Conservation (phyloP, 2,329 filamentous ascomycete genomes). For the Helotiales sp. region DNA sequence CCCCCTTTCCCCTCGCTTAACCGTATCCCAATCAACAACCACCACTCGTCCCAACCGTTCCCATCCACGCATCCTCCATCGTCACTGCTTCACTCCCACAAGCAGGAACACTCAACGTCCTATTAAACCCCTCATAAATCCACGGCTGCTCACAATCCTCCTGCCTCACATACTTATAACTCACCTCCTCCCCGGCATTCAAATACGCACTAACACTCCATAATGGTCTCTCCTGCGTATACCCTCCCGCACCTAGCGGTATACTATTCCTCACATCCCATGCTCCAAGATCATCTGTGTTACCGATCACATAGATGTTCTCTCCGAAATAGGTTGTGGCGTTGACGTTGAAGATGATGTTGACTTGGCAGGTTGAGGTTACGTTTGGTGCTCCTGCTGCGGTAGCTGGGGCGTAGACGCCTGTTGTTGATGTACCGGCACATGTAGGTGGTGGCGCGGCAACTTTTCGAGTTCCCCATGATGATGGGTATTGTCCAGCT, state of each 20-base stretch:
- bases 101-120: conserved; percentile 41
- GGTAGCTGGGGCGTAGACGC: conserved; percentile 49
- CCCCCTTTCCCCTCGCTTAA: background rate
- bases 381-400: conserved; percentile 43
- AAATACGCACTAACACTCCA: conserved; percentile 46
- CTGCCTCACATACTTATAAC: conserved; percentile 47
- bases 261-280: conserved; percentile 40
- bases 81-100: conserved; percentile 35
- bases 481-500: conserved; percentile 51
- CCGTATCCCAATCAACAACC: conserved; percentile 19
- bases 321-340: conserved; percentile 49
- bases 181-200: conserved; percentile 42
- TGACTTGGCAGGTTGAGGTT: conserved; percentile 30
- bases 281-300: conserved; percentile 42
- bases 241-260: conserved; percentile 41
- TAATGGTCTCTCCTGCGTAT: conserved; percentile 43
- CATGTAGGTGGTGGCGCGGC: conserved; percentile 51
- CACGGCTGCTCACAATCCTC: conserved; percentile 44
- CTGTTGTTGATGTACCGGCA: conserved; percentile 44
- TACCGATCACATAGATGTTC: conserved; percentile 47
- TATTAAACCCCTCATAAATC: conserved; percentile 46
- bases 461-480: conserved; percentile 51
- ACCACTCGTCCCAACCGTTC: conserved; percentile 33
- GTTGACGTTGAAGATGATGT: conserved; percentile 47
- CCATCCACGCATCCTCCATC: conserved; percentile 42